These are phyloP conservation scores for Aspergillus sclerotioniger DNA, from an alignment of 495 filamentous ascomycete species.

Conservation along the genomic window DNA sequence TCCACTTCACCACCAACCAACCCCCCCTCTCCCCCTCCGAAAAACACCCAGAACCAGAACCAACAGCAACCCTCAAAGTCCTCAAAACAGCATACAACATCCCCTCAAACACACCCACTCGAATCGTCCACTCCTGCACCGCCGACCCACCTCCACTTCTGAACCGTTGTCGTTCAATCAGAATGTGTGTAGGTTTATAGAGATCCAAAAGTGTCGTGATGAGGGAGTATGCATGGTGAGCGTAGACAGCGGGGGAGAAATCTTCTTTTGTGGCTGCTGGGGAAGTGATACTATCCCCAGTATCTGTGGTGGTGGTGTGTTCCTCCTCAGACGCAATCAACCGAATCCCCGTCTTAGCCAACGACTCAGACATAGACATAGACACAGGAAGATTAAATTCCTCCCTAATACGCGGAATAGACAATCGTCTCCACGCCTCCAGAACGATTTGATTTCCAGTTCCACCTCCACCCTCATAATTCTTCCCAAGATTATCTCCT, in stretches of 20 bases:
- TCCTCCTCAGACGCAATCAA: no score
- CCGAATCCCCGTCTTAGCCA: no score
- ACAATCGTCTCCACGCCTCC: constrained; percentile 38
- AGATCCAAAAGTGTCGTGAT: constrained; percentile 47
- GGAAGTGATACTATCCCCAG: background rate
- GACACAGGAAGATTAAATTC: background rate
- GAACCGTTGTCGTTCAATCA: constrained; percentile 90
- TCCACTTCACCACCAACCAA: constrained; percentile 7
- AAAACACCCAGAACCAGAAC: constrained; percentile 56
- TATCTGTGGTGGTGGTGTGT: background rate
- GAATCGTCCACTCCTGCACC: constrained; percentile 84
- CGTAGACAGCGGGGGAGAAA: constrained; percentile 59
- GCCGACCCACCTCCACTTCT: constrained; percentile 61
- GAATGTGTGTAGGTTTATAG: constrained; percentile 64
- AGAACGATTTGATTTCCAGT: constrained; percentile 11
- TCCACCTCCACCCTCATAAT: background rate
- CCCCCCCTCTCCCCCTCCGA: constrained; percentile 32
- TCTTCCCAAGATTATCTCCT: no score
- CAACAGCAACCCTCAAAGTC: no score
- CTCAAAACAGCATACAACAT: constrained; percentile 84
- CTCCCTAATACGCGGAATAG: constrained; percentile 11
- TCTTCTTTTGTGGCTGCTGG: constrained; percentile 12
- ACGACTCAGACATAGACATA: no score
- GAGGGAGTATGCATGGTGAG: constrained; percentile 60
- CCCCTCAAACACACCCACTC: constrained; percentile 85